Evolutionary conservation across 768 basidiomycete genomes (phyloP).

Genomic region (Auriscalpium orientale): DNA sequence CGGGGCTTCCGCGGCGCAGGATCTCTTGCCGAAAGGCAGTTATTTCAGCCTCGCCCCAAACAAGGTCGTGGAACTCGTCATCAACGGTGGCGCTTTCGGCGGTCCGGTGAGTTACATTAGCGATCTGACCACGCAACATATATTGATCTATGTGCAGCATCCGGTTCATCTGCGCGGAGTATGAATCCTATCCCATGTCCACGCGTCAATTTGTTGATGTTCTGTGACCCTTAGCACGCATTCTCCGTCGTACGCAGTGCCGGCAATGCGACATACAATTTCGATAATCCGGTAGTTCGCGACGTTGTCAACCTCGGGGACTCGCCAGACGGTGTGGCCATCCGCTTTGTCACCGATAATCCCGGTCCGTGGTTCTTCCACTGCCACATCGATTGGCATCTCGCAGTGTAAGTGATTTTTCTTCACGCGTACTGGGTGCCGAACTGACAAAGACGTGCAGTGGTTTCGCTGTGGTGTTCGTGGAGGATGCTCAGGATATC

Average conservation of each 20-base stretch:
- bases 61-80: conserved; percentile 38
- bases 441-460: not conserved
- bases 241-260: conserved; percentile 8
- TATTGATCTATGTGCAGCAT: not conserved
- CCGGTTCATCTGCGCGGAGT: conserved; percentile 13
- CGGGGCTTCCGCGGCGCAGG: conserved; percentile 37
- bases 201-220: not conserved
- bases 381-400: not conserved
- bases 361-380: conserved; percentile 8
- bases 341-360: conserved; percentile 6
- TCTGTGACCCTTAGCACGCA: not conserved
- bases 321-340: not conserved
- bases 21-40: conserved; percentile 41
- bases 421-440: not conserved
- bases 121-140: not conserved
- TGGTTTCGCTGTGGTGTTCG: not conserved
- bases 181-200: not conserved
- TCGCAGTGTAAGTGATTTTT: not conserved
- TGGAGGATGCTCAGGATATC: not conserved
- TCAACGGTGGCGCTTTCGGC: conserved; percentile 33
- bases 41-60: conserved; percentile 41
- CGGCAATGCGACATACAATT: conserved; percentile 2
- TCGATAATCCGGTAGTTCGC: conserved; percentile 33
- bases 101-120: conserved; percentile 18
- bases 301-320: conserved; percentile 20